Evolutionary conservation across 163 green algal genomes (phyloP).

Genomic region (Scenedesmus sp.): DNA sequence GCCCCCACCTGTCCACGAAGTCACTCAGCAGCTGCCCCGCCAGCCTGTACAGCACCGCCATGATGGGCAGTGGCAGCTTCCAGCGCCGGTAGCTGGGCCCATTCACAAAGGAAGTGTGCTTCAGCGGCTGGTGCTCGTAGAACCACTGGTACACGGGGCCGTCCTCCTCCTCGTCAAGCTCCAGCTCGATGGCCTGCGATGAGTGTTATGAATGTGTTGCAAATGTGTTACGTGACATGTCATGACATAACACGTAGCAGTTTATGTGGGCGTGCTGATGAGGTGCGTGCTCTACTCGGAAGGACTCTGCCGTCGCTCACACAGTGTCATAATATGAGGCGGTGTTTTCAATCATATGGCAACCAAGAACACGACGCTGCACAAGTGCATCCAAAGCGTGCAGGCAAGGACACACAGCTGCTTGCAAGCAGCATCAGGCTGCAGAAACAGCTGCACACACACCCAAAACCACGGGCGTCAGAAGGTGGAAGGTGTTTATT

Average conservation of each 20-base stretch:
- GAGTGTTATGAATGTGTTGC: not conserved
- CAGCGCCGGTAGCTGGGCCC: constrained; percentile 95
- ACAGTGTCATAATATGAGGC: not conserved
- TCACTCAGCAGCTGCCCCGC: constrained; percentile 96
- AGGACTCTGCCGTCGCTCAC: too few relatives aligned
- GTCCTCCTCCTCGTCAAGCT: constrained; percentile 99
- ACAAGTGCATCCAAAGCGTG: not conserved
- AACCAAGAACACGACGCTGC: too few relatives aligned
- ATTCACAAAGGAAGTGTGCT: constrained; percentile 92
- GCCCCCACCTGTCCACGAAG: constrained; percentile 85
- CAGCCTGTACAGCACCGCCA: constrained; percentile 94
- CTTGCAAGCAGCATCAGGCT: not conserved
- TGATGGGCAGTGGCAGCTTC: constrained; percentile 96
- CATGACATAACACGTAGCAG: not conserved
- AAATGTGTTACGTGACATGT: not conserved
- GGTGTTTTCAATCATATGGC: too few relatives aligned
- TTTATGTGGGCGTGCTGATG: not conserved
- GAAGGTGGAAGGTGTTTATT: not conserved
- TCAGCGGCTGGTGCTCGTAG: constrained; percentile 95
- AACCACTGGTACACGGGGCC: constrained; percentile 94
- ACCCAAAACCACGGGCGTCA: not conserved
- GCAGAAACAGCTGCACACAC: not conserved
- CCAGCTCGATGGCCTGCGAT: constrained; percentile 71
- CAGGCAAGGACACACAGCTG: not conserved
- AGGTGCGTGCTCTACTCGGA: too few relatives aligned